Conservation (phyloP, 768 basidiomycete genomes). For the Bullera alba region DNA sequence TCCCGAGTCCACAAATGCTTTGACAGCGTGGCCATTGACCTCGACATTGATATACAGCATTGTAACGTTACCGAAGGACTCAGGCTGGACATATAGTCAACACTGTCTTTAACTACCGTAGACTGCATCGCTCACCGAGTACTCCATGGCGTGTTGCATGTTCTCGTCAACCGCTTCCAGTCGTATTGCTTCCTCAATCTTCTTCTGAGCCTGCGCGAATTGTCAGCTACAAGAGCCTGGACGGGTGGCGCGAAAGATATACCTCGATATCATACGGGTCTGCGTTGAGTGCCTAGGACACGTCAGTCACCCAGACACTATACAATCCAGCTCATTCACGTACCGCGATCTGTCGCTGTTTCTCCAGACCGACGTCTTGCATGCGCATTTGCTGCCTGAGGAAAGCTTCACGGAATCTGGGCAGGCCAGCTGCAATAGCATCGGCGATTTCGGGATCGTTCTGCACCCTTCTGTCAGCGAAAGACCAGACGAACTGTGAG, state of each 20-base stretch:
- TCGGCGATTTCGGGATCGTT: conserved; percentile 71
- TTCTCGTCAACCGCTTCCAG: conserved; percentile 87
- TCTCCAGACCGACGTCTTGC: conserved; percentile 49
- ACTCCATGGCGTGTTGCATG: conserved; percentile 87
- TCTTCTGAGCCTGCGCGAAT: conserved; percentile 58
- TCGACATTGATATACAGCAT: conserved; percentile 96
- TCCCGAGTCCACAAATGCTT: conserved; percentile 97
- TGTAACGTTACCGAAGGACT: conserved; percentile 83
- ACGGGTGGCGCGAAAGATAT: neutral
- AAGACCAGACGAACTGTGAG: neutral
- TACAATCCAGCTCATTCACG: too few species aligned
- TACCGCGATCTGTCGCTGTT: conserved; percentile 51
- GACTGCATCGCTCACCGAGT: conserved; percentile 47
- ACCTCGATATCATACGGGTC: conserved; percentile 82
- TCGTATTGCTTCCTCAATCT: conserved; percentile 87
- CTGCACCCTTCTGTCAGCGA: conserved; percentile 46
- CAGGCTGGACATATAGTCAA: conserved; percentile 52
- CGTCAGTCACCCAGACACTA: too few species aligned
- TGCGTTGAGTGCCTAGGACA: conserved; percentile 65
- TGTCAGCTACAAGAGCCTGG: neutral
- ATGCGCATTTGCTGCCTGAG: conserved; percentile 26
- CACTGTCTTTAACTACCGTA: neutral
- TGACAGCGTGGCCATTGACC: conserved; percentile 81
- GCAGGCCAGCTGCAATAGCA: conserved; percentile 63
- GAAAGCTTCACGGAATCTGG: conserved; percentile 65